Percentiles rank a stretch among this genome's conserved stretches.
phyloP scores from a whole-genome alignment of 2,329 filamentous ascomycete species.

The Chaetomium strumarium region DNA sequence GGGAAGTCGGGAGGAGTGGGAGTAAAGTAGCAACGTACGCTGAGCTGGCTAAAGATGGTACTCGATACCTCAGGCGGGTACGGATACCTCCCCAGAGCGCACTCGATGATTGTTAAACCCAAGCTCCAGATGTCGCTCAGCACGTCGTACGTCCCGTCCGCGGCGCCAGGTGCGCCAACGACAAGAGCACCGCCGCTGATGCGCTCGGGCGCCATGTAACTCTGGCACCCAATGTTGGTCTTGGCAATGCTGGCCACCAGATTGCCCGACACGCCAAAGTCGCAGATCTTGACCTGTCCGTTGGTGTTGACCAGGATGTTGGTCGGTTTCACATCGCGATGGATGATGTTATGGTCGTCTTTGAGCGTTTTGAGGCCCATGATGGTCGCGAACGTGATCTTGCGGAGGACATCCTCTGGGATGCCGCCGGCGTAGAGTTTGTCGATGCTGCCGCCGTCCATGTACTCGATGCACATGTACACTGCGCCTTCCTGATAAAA shows the following conservation, averaged over 20 bases:
- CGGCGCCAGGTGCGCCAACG: conserved; percentile 50
- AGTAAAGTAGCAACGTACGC: conserved; percentile 56
- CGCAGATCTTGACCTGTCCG: conserved; percentile 95
- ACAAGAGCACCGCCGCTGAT: conserved; percentile 82
- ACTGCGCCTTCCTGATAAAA: conserved; percentile 99
- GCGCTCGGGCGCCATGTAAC: conserved; percentile 96
- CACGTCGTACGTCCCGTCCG: conserved; percentile 87
- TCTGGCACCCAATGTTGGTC: conserved; percentile 98
- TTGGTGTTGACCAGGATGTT: conserved; percentile 89
- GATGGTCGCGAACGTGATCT: conserved; percentile 84
- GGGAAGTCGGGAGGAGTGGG: neutral
- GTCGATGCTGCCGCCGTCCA: conserved; percentile 97
- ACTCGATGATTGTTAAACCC: conserved; percentile 91
- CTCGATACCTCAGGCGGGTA: conserved; percentile 97
- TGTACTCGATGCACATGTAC: conserved; percentile 98
- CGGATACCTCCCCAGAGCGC: conserved; percentile 87
- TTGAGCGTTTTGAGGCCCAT: conserved; percentile 91
- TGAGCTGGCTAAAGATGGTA: conserved; percentile 96
- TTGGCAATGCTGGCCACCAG: conserved; percentile 95
- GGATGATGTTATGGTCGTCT: conserved; percentile 98
- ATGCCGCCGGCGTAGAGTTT: conserved; percentile 89
- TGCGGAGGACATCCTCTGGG: conserved; percentile 79
- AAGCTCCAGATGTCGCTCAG: conserved; percentile 98
- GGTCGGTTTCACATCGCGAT: conserved; percentile 97
- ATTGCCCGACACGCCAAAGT: conserved; percentile 96